phyloP scores from a whole-genome alignment of 2,329 filamentous ascomycete genomes.

The Phialemonium atrogriseum region DNA sequence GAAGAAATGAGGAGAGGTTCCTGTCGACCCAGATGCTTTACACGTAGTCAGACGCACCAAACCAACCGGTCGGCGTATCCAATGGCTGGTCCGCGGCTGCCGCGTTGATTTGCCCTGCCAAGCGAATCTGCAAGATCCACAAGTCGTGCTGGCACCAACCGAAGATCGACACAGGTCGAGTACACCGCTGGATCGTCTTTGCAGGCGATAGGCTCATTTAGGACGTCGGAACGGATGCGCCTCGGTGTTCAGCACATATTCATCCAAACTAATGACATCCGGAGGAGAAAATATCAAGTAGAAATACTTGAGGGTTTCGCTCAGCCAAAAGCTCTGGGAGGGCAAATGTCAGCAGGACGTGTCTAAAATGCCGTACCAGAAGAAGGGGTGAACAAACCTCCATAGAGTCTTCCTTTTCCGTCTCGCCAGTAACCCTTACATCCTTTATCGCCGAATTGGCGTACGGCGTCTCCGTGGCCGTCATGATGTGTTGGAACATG shows the following conservation, averaged over 20 bases:
- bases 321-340: conserved; percentile 34
- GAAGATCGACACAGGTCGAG: neutral
- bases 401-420: conserved; percentile 49
- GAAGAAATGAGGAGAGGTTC: too few species aligned
- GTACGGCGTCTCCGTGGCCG: conserved; percentile 38
- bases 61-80: too few species aligned
- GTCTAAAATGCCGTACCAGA: too few species aligned
- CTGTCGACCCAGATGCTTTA: too few species aligned
- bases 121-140: too few species aligned
- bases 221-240: conserved; percentile 9
- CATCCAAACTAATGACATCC: conserved; percentile 46
- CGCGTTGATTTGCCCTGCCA: too few species aligned
- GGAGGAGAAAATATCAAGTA: conserved; percentile 54
- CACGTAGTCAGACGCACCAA: too few species aligned
- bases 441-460: conserved; percentile 47
- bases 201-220: too few species aligned
- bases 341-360: too few species aligned
- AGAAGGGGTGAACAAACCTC: conserved; percentile 37
- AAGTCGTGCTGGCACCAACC: too few species aligned
- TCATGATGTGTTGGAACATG: conserved; percentile 49
- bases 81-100: too few species aligned
- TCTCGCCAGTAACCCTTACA: conserved; percentile 25
- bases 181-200: neutral
- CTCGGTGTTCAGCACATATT: conserved; percentile 38
- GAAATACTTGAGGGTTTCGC: conserved; percentile 48